phyloP scores from a whole-genome alignment of 495 filamentous ascomycete genomes.

The Tuber microsphaerosporum region DNA sequence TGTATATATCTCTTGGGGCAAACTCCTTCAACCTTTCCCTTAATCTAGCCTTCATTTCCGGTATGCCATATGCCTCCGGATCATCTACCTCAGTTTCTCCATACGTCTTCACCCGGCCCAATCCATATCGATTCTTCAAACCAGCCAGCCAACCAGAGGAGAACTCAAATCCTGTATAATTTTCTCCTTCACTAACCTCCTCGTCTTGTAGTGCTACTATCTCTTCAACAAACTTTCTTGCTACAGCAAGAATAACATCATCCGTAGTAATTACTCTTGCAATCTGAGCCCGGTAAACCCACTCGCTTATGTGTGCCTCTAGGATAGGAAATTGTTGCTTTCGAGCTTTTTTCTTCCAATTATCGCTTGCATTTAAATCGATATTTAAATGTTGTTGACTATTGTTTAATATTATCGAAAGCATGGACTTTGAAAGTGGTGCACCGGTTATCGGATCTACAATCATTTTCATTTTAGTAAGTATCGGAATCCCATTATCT shows the following conservation, averaged over 20 bases:
- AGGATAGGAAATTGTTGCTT: neutral
- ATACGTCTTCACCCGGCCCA: conserved; percentile 6
- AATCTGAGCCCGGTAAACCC: neutral
- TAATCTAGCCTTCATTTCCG: conserved; percentile 8
- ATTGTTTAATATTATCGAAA: neutral
- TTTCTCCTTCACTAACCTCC: neutral
- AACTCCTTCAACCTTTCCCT: conserved; percentile 20
- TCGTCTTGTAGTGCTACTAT: neutral
- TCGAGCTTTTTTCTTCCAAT: neutral
- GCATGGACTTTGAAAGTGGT: neutral
- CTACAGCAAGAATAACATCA: neutral
- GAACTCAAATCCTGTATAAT: conserved; percentile 2
- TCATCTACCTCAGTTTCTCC: conserved; percentile 6
- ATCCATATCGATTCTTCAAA: conserved; percentile 27
- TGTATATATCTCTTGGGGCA: conserved; percentile 27
- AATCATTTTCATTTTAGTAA: neutral
- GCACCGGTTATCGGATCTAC: neutral
- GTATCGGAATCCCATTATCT: neutral
- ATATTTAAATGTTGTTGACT: neutral
- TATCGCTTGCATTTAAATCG: neutral
- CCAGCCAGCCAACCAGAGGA: conserved; percentile 29
- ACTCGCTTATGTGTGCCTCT: neutral
- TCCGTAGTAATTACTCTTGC: neutral
- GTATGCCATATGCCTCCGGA: neutral
- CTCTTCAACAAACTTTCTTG: neutral